phyloP scores from a whole-genome alignment of 2,329 filamentous ascomycete genomes.

The Cladosporium sphaerospermum region DNA sequence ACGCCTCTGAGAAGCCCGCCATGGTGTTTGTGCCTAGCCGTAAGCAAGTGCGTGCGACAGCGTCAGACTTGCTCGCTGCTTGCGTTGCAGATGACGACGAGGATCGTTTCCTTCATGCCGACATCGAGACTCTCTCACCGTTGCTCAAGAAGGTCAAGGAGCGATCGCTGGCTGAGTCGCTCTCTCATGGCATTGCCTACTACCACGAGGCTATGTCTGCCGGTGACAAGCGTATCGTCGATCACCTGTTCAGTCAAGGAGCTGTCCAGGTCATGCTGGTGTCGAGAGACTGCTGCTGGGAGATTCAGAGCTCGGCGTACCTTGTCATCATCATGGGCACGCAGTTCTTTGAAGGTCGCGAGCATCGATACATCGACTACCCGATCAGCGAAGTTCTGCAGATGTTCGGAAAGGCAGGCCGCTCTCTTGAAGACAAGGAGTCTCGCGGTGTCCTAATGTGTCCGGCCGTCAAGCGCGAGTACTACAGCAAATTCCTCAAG shows the following conservation, averaged over 20 bases:
- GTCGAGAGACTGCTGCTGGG: constrained; percentile 91
- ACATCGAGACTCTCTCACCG: constrained; percentile 73
- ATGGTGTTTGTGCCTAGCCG: constrained; percentile 88
- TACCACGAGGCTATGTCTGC: constrained; percentile 89
- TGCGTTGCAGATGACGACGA: constrained; percentile 86
- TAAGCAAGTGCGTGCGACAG: constrained; percentile 85
- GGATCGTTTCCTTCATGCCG: constrained; percentile 84
- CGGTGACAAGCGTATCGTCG: constrained; percentile 88
- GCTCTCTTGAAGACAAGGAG: constrained; percentile 69
- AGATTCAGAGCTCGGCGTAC: constrained; percentile 80
- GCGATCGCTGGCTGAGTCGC: constrained; percentile 75
- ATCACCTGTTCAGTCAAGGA: constrained; percentile 82
- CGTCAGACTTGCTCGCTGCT: constrained; percentile 79
- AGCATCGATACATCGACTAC: constrained; percentile 96
- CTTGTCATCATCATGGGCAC: constrained; percentile 96
- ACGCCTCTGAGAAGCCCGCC: constrained; percentile 77
- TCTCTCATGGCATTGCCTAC: constrained; percentile 92
- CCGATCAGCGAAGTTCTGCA: constrained; percentile 88
- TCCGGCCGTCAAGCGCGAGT: constrained; percentile 86
- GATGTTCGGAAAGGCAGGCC: constrained; percentile 93
- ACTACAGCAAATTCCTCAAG: constrained; percentile 97
- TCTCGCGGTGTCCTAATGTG: constrained; percentile 95
- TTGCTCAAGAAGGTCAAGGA: constrained; percentile 80
- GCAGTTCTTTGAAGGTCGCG: constrained; percentile 91
- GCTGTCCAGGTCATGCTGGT: constrained; percentile 81